Evolutionary conservation across 495 filamentous ascomycete species (phyloP), one percentile per base, ranked within the genome.

Genomic region (Penicillium goetzii): DNA sequence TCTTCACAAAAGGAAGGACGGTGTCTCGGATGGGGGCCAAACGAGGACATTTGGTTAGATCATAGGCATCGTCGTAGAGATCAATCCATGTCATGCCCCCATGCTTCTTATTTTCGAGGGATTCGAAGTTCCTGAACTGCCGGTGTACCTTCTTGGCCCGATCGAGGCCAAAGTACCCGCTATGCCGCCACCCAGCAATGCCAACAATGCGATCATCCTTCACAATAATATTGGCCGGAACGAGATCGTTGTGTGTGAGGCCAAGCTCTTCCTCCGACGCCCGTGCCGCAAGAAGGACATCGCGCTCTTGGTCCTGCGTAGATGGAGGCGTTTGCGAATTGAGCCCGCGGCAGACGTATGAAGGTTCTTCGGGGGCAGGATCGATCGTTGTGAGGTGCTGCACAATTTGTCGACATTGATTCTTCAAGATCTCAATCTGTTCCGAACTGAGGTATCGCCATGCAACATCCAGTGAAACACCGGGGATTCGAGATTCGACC

Each of bases 381-480:
- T 77, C 75, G 49, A 69, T 65, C 15, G 32, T 61, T 34, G 56
- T 61, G 9, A 81, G 59, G n/a, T 66, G 67, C 41, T 74, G 72
- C 6, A 76, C 50, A 19, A 80, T 70, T 25, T 68, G 72, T 32
- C 74, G 76, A 61, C 72, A 77, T 60, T 81, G 77, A 49, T 70
- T 63, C 55, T 80, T 81, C 43, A 81, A 59, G 19, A 25, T 55
- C 23, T 69, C 58, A 19, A 78, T 72, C 55, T 81, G 73, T 11
- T 73, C 66, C 4, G 64, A 14, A 23, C 60, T 70, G 38, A 81
- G 69, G 51, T 81, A 78, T 26, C 70, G 74, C 77, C 77, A 80
- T 9, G 78, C 76, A 26, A 78, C 77, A 30, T 81, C 78, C 15
- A 81, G 67, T 17, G 78, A 77, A 28, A 80, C 77, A 17, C 78